phyloP scores from a whole-genome alignment of 169 alveolate species.

The Babesia bigemina region DNA sequence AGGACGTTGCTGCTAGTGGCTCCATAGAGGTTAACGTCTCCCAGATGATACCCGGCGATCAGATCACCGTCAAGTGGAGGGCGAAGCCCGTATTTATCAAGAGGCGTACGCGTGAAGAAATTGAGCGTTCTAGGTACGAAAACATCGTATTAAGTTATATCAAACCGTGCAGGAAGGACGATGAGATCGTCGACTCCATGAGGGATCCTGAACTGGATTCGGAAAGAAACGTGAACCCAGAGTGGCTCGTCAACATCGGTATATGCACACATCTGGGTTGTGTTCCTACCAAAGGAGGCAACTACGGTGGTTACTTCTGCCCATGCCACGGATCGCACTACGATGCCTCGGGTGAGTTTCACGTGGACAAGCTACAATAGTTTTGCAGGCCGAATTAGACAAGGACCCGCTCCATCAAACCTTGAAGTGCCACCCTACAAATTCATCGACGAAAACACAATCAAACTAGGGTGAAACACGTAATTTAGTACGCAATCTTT shows the following conservation, averaged over 20 bases:
- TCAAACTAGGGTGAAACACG: conserved; percentile 75
- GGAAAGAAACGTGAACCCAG: conserved; percentile 82
- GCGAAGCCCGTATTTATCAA: conserved; percentile 85
- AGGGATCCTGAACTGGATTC: conserved; percentile 85
- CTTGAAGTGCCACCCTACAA: conserved; percentile 84
- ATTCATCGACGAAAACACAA: conserved; percentile 83
- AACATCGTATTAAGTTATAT: background rate
- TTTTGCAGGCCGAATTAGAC: conserved; percentile 80
- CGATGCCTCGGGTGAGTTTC: conserved; percentile 78
- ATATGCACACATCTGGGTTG: conserved; percentile 88
- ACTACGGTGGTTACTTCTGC: conserved; percentile 84
- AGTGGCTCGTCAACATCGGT: conserved; percentile 85
- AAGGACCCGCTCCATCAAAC: conserved; percentile 88
- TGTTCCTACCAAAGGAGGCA: conserved; percentile 83
- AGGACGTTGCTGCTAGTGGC: conserved; percentile 81
- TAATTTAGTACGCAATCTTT: no score
- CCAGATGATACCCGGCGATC: conserved; percentile 81
- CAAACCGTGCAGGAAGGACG: conserved; percentile 72
- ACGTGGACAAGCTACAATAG: background rate
- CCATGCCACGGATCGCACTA: conserved; percentile 90
- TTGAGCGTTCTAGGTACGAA: conserved; percentile 75
- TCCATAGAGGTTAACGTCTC: conserved; percentile 82
- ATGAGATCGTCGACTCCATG: conserved; percentile 78
- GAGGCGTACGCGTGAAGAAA: conserved; percentile 83
- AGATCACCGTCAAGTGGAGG: conserved; percentile 84